Conservation (phyloP, 495 filamentous ascomycete species). For the Aspergillus wentii region DNA sequence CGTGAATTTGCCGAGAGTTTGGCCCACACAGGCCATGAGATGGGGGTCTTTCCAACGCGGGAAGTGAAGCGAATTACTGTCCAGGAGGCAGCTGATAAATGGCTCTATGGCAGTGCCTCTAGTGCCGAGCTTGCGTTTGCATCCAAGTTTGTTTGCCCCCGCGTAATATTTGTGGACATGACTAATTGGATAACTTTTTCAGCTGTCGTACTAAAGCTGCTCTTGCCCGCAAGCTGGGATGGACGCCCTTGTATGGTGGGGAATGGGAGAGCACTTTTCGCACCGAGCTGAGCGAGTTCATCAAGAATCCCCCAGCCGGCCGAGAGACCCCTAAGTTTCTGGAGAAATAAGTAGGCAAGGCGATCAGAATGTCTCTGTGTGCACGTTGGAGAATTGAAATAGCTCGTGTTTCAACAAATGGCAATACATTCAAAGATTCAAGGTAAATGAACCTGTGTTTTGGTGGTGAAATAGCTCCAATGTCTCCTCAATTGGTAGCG, state of each 20-base stretch:
- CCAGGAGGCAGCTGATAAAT: constrained; percentile 25
- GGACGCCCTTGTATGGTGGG: constrained; percentile 21
- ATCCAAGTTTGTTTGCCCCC: constrained; percentile 12
- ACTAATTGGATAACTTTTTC: too few species aligned
- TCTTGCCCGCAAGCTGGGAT: constrained; percentile 28
- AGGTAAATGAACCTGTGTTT: too few species aligned
- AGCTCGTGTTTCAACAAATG: too few species aligned
- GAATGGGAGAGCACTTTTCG: constrained; percentile 1
- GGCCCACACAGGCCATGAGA: constrained; percentile 26
- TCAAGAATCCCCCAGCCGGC: constrained; percentile 1
- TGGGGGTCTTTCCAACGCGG: constrained; percentile 22
- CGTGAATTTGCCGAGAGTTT: constrained; percentile 28
- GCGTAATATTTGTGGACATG: too few species aligned
- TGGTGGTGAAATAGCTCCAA: too few species aligned
- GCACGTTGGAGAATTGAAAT: too few species aligned
- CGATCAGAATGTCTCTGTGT: too few species aligned
- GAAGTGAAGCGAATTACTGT: constrained; percentile 26
- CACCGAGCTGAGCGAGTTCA: constrained; percentile 1
- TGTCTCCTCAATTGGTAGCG: too few species aligned
- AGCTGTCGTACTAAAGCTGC: constrained; percentile 21
- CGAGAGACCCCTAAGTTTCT: too few species aligned
- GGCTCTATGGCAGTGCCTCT: constrained; percentile 12
- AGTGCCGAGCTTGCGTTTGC: constrained; percentile 32
- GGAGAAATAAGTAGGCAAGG: too few species aligned
- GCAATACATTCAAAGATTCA: too few species aligned